Evolutionary conservation across 306 rosid species (phyloP), one percentile per base, ranked within the genome.

Genomic region (Cyclanthera cordifolia): DNA sequence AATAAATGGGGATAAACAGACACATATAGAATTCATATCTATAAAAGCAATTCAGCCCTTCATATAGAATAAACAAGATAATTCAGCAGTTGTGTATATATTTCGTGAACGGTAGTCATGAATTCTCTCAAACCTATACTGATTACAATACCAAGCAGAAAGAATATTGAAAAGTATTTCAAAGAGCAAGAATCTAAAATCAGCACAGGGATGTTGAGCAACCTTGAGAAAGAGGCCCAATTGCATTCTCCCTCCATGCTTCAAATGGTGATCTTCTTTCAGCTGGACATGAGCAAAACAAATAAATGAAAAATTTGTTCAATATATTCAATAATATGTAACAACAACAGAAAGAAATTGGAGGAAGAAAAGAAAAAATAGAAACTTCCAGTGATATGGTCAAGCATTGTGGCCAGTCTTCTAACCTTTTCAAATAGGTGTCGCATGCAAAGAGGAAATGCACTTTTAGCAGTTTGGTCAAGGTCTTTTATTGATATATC

Each of bases 221-320:
- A 93, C 99, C 99, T 90, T 93, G 57, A 90, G 96, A 85, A 93
- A 93, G 74, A 93, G 96, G 66, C 99, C 99, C 27, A 93, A 77
- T 72, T 93, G 99, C 96, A 93, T 89, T 82, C 95, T 84, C 72
- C 96, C 99, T 66, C 96, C 96, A 73, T 93, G 95, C 87, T 93
- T 93, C 76, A 93, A 82, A 88, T 93, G 96, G 85, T 90, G 99
- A 75, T 90, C 99, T 76, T 93, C 99, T 75, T 79, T 93, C 80
- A 90, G 82, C 99, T 90, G 85, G 79, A 80, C 51, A 75, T 30
- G 72, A 64, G 53, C 69, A 43, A 80, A 64, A 69, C 20, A 20
- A 76, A 68, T 8, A 32, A 70, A 54, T 61, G 25, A 54, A 53
- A 71, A 13, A 20, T 46, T 46, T 32, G 47, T 52, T 47, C 66